These are phyloP conservation scores for Mediolabrus comicus DNA, from an alignment of 108 stramenopile genomes.

Conservation along the genomic window DNA sequence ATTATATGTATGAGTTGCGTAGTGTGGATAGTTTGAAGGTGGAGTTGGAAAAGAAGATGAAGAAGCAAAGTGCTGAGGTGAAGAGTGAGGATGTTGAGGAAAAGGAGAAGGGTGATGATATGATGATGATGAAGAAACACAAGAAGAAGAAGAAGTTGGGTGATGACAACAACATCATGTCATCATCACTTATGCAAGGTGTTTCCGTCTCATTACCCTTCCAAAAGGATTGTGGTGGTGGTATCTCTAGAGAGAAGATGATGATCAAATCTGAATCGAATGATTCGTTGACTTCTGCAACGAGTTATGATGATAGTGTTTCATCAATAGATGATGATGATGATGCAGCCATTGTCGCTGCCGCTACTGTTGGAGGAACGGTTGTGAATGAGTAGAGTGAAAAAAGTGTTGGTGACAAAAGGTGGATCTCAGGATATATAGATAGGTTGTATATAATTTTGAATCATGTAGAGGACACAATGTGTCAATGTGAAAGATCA, in stretches of 20 bases:
- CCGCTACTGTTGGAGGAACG: not conserved
- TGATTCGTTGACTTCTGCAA: not conserved
- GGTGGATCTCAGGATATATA: too few relatives aligned
- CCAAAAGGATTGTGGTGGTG: not conserved
- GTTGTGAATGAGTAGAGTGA: too few relatives aligned
- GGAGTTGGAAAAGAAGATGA: not conserved
- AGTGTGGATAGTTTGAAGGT: not conserved
- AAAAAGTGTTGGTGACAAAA: too few relatives aligned
- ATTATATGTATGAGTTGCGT: conserved; percentile 66
- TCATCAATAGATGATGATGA: not conserved
- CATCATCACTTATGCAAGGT: not conserved
- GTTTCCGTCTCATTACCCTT: not conserved
- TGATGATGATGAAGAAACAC: not conserved
- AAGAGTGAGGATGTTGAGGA: too few relatives aligned
- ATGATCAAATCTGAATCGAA: conserved; percentile 1
- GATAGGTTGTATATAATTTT: too few relatives aligned
- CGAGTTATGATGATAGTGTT: not conserved
- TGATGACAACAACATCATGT: not conserved
- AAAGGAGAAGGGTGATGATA: not conserved
- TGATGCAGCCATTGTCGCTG: not conserved
- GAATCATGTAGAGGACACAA: too few relatives aligned
- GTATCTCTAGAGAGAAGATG: not conserved
- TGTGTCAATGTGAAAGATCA: too few relatives aligned
- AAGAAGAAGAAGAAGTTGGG: not conserved
- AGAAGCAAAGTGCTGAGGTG: too few relatives aligned